Evolutionary conservation across 352 stramenopile species (phyloP).

Genomic region (Paralagenidium karlingii): DNA sequence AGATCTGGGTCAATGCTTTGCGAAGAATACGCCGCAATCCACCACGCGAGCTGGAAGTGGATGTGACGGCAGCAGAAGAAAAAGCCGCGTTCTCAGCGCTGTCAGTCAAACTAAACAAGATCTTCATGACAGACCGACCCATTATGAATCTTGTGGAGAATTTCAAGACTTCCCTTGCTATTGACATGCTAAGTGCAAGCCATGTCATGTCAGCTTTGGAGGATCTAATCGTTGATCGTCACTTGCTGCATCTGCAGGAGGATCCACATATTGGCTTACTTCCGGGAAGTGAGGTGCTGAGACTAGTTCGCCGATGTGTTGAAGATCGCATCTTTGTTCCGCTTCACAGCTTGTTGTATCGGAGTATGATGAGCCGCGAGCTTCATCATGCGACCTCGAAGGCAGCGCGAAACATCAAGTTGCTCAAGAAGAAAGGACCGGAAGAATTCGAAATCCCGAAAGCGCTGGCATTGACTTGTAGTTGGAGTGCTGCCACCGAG

Average conservation of each 20-base stretch:
- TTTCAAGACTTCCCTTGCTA: slow-evolving; percentile 33
- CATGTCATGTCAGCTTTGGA: slow-evolving; percentile 61
- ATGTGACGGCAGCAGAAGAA: slow-evolving; percentile 47
- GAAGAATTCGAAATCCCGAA: slow-evolving; percentile 51
- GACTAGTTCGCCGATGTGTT: slow-evolving; percentile 54
- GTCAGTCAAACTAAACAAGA: slow-evolving; percentile 62
- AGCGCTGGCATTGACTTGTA: slow-evolving; percentile 36
- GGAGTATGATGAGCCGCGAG: slow-evolving; percentile 23
- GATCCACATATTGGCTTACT: slow-evolving; percentile 48
- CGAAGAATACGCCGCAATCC: slow-evolving; percentile 24
- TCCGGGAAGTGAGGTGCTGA: slow-evolving; percentile 60
- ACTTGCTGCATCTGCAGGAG: slow-evolving; percentile 48
- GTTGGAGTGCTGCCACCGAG: slow-evolving; percentile 36
- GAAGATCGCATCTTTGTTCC: slow-evolving; percentile 73
- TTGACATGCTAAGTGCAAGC: no score
- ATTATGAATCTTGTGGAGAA: slow-evolving; percentile 32
- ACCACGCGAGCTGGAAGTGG: slow-evolving; percentile 40
- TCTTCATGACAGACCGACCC: slow-evolving; percentile 53
- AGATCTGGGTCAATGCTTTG: slow-evolving; percentile 67
- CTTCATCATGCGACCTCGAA: slow-evolving; percentile 13
- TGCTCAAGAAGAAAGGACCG: slow-evolving; percentile 36
- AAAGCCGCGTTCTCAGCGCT: slow-evolving; percentile 32
- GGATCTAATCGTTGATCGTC: slow-evolving; percentile 49
- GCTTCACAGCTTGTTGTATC: slow-evolving; percentile 24
- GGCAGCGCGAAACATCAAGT: slow-evolving; percentile 25